These are phyloP conservation scores for Saccharomyces hybrid DNA, from an alignment of 1,139 yeast genomes.

Conservation along the genomic window DNA sequence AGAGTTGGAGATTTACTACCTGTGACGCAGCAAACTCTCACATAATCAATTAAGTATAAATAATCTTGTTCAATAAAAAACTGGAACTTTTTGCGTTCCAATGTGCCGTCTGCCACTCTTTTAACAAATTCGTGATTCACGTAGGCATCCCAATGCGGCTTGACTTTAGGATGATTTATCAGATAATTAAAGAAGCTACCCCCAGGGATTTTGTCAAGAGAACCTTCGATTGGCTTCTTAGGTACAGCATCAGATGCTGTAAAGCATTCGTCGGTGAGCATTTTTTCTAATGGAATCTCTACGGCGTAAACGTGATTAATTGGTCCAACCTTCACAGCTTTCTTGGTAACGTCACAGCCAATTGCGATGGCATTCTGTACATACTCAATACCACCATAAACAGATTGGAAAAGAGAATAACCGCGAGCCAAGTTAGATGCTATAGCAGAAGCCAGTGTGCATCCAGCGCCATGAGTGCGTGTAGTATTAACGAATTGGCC, in stretches of 20 bases:
- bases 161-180: slow-evolving; percentile 48
- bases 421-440: slow-evolving; percentile 67
- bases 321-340: slow-evolving; percentile 53
- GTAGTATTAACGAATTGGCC: slow-evolving; percentile 44
- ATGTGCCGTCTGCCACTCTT: slow-evolving; percentile 44
- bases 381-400: slow-evolving; percentile 52
- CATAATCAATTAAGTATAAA: slow-evolving; percentile 60
- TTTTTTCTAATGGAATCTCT: slow-evolving; percentile 33
- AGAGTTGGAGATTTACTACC: slow-evolving; percentile 55
- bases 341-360: slow-evolving; percentile 35
- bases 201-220: slow-evolving; percentile 16
- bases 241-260: slow-evolving; percentile 17
- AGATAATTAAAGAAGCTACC: slow-evolving; percentile 46
- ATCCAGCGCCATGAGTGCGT: slow-evolving; percentile 86
- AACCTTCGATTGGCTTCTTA: slow-evolving; percentile 22
- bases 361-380: slow-evolving; percentile 59
- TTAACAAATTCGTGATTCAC: slow-evolving; percentile 55
- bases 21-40: slow-evolving; percentile 59
- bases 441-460: slow-evolving; percentile 77
- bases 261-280: slow-evolving; percentile 27
- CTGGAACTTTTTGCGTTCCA: slow-evolving; percentile 46
- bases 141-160: slow-evolving; percentile 50
- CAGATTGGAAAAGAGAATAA: slow-evolving; percentile 39
- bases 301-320: slow-evolving; percentile 48
- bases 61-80: slow-evolving; percentile 67